Conservation (phyloP, 306 rosid species). For the Datisca glomerata region DNA sequence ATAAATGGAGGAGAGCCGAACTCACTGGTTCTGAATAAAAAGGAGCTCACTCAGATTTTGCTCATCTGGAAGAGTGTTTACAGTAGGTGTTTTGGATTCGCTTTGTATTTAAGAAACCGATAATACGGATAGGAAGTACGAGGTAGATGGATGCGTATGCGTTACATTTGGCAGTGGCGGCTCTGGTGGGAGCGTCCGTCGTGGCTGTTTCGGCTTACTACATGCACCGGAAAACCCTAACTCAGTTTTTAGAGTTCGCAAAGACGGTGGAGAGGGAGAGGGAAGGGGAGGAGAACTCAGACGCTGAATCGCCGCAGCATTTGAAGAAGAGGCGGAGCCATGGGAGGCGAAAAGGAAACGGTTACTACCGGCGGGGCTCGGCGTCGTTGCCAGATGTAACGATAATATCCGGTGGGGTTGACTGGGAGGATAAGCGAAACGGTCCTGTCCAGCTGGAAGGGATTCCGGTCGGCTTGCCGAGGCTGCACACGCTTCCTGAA, state of each 20-base stretch:
- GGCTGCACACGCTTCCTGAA: slow-evolving; percentile 77
- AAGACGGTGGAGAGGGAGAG: slow-evolving; percentile 56
- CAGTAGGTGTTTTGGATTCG: background rate
- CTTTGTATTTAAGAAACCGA: background rate
- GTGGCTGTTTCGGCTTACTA: slow-evolving; percentile 87
- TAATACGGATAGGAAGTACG: background rate
- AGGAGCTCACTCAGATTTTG: background rate
- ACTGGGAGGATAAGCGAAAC: slow-evolving; percentile 41
- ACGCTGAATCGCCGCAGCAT: slow-evolving; percentile 41
- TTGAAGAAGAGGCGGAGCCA: slow-evolving; percentile 35
- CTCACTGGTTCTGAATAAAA: background rate
- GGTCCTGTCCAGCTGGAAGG: slow-evolving; percentile 43
- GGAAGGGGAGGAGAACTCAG: slow-evolving; percentile 25
- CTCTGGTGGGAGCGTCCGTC: slow-evolving; percentile 83
- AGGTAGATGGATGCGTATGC: slow-evolving; percentile 55
- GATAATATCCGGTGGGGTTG: slow-evolving; percentile 34
- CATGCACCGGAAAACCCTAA: slow-evolving; percentile 84
- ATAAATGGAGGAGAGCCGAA: background rate
- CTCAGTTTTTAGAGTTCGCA: slow-evolving; percentile 79
- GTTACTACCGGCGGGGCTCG: slow-evolving; percentile 36
- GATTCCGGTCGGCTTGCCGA: slow-evolving; percentile 78
- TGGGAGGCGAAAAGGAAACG: slow-evolving; percentile 28
- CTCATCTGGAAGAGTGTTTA: background rate
- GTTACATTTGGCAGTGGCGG: slow-evolving; percentile 88
- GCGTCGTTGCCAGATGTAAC: slow-evolving; percentile 77